Conservation (phyloP, 345 rosid species). For the Rhodamnia argentea region DNA sequence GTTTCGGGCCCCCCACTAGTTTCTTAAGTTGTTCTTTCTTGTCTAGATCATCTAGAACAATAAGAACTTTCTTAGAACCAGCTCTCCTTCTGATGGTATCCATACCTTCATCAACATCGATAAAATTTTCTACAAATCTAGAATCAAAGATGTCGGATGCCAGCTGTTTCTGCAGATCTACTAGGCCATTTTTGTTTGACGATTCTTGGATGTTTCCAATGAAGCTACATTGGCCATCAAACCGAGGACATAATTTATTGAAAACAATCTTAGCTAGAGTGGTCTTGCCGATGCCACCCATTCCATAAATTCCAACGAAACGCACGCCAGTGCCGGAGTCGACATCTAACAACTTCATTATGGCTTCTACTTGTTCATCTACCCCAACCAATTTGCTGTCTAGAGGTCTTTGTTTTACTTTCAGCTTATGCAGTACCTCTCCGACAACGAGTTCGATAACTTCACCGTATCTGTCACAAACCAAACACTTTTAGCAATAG, state of each 20-base stretch:
- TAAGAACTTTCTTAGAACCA: not conserved
- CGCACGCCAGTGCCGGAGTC: not conserved
- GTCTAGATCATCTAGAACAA: not conserved
- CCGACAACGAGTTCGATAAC: not conserved
- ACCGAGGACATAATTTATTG: not conserved
- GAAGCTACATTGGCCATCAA: not conserved
- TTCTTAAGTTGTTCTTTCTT: not conserved
- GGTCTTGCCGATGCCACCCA: not conserved
- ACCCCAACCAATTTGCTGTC: not conserved
- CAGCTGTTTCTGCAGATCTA: fast-evolving
- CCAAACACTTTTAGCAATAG: not conserved
- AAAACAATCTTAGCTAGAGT: not conserved
- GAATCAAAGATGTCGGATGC: not conserved
- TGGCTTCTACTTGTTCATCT: not conserved
- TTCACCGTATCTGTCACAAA: not conserved
- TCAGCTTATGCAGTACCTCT: fast-evolving
- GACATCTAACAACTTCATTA: not conserved
- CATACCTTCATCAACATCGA: not conserved
- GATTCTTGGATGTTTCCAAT: not conserved
- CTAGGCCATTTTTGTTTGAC: not conserved
- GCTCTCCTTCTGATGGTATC: fast-evolving
- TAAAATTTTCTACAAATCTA: not conserved
- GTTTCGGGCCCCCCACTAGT: fast-evolving
- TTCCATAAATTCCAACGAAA: not conserved
- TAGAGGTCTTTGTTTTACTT: not conserved